Base-by-base conservation (phyloP, 225 moss, liverwort and hornwort species). In the Sphagnum contortum region DNA sequence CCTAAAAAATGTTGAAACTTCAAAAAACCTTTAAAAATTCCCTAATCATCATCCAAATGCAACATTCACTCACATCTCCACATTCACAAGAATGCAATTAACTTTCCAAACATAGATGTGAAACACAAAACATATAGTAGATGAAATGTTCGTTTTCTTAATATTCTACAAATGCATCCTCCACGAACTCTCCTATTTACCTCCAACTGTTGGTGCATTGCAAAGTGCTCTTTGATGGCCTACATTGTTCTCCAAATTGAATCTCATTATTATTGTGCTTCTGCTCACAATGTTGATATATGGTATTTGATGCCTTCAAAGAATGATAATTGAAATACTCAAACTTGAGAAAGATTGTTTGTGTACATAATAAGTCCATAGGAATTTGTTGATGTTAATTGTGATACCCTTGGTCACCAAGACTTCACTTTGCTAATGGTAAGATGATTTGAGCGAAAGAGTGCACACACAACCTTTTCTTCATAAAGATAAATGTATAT, bases 91-190 rank as follows among this genome's bases (percentile, higher is more conserved):
- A 29, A 29, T 29, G 29, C 29, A 29, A 29, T 29, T 29, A 29
- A 4, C 3, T 56, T 3, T 8, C 50, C 57, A 70, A 0, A 29
- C 46, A n/a, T 2, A 12, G 5, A 9, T 8, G 0, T 2, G 57
- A 61, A 45, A 14, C 44, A 12, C 45, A 14, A 45, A 47, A 89
- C 92, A 29, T 29, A 29, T 29, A 9, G 67, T 87, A 79, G 12
- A 88, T 81, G 65, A 80, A 64, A n/a, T 70, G 80, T n/a, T 87
- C 79, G 57, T 78, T 77, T 5, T 77, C 73, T 50, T 84, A 62
- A 44, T 86, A 83, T 56, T 78, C 70, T 57, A 69, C 74, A 5
- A 74, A 48, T 14, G 88, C 80, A 54, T 80, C 44, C 29, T 12
- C 47, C 62, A 13, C 3, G 57, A 14, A 63, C 53, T 62, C 61